Percentiles rank a stretch among this genome's conserved stretches.
Evolutionary conservation across 371 early-diverging fungal species (phyloP).

Genomic region (Batkoa obscura): DNA sequence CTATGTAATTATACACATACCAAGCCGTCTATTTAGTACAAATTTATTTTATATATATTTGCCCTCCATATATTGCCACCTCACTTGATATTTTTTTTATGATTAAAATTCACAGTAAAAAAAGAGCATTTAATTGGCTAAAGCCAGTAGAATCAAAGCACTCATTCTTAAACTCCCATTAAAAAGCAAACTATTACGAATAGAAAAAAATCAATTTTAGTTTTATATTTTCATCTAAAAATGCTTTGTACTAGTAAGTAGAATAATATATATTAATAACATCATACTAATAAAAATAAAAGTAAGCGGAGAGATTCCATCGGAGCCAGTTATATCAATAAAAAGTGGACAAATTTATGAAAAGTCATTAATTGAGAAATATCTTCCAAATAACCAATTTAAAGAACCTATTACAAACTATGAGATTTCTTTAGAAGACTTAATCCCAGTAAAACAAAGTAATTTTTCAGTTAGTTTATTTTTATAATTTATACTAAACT

Average conservation of each 20-base stretch:
- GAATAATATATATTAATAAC: not conserved
- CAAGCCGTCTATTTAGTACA: no score
- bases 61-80: no score
- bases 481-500: slow-evolving; percentile 8
- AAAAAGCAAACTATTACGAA: no score
- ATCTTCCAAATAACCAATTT: slow-evolving; percentile 54
- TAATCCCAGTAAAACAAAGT: slow-evolving; percentile 53
- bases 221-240: no score
- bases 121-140: no score
- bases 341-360: slow-evolving; percentile 76
- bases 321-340: slow-evolving; percentile 67
- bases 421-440: slow-evolving; percentile 50
- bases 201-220: no score
- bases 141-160: no score
- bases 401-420: slow-evolving; percentile 69
- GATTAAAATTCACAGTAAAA: no score
- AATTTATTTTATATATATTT: no score
- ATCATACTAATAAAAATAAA: not conserved
- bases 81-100: no score
- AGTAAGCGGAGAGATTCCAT: slow-evolving; percentile 87
- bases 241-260: slow-evolving; percentile 6
- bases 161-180: no score
- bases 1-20: no score
- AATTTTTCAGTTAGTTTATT: slow-evolving; percentile 6
- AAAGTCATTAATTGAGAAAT: slow-evolving; percentile 64